Base-by-base conservation (phyloP, 73 alveolate species). In the Loxodes magnus region DNA sequence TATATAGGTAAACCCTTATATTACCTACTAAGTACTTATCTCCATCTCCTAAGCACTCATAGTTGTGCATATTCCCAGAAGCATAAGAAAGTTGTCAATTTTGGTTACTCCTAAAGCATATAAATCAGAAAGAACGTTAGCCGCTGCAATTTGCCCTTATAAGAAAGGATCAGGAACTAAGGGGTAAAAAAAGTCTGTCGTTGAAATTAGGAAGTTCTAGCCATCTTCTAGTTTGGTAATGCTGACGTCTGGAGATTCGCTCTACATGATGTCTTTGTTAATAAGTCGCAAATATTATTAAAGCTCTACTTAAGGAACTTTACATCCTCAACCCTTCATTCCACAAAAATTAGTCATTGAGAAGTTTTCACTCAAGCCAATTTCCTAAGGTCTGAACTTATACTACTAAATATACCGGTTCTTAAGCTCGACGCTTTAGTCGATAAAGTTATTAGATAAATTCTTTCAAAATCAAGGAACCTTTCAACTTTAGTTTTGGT, bases 71-170 rank as follows among this genome's bases (percentile, higher is more conserved):
- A 89, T 95, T 6, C 92, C 88, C 53, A 89, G 67, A 52, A 85
- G 76, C 98, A 90, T 90, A 17, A 90, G 78, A 82, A 85, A 66
- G 17, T 77, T 79, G 61, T 86, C 96, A 5, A 88, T 84, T 4
- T 81, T 61, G 26, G 72, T 71, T 5, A 88, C 97, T 21, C 99
- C 99, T 87, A 95, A 78, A 12, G 99, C 97, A 60, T 95, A 90
- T 19, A 95, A 76, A 68, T 95, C 99, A 37, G 94, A 68, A 43
- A 95, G 82, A 4, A 94, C 97, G 70, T 95, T 93, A 28, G 96
- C 82, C 43, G 94, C 70, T 4, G 98, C 97, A 41, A 95, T 93
- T 35, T 94, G 64, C 21, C 99, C 99, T 66, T 90, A 84, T 69
- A 81, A 70, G 73, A 93, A 95, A 5, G 98, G 99, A 56, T 84